phyloP scores from a whole-genome alignment of 106 monocot genomes.

The Agapanthus africanus region DNA sequence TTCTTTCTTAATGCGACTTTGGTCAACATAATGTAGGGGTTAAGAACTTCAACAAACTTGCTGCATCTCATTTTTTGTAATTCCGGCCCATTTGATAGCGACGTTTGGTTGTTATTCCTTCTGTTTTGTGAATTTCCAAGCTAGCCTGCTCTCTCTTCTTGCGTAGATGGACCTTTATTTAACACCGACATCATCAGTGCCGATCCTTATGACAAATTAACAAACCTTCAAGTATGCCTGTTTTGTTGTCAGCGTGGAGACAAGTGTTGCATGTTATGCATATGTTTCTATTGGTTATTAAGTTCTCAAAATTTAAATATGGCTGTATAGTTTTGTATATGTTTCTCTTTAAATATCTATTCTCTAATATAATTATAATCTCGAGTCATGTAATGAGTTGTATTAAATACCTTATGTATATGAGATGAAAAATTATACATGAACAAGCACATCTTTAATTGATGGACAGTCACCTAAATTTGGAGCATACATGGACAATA shows the following conservation, averaged over 20 bases:
- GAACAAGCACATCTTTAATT: not conserved
- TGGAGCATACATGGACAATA: too few relatives aligned
- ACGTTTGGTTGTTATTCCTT: not conserved
- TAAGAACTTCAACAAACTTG: constrained; percentile 2
- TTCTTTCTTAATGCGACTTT: constrained; percentile 7
- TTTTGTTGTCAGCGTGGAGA: not conserved
- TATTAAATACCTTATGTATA: not conserved
- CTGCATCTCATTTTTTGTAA: constrained; percentile 9
- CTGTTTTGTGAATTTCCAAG: not conserved
- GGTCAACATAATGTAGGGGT: not conserved
- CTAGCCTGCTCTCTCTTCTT: not conserved
- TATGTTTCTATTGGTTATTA: not conserved
- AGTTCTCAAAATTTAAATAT: not conserved
- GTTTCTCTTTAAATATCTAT: not conserved
- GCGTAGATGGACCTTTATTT: not conserved
- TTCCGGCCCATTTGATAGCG: not conserved
- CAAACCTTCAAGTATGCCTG: not conserved
- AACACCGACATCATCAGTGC: not conserved
- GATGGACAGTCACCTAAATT: not conserved
- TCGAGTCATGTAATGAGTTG: not conserved
- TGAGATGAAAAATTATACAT: not conserved
- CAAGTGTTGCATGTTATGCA: not conserved
- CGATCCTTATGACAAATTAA: not conserved
- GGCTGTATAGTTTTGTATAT: not conserved
- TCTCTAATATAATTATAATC: not conserved